Evolutionary conservation across 768 basidiomycete species (phyloP).

Genomic region (Leccinum sublutescens): DNA sequence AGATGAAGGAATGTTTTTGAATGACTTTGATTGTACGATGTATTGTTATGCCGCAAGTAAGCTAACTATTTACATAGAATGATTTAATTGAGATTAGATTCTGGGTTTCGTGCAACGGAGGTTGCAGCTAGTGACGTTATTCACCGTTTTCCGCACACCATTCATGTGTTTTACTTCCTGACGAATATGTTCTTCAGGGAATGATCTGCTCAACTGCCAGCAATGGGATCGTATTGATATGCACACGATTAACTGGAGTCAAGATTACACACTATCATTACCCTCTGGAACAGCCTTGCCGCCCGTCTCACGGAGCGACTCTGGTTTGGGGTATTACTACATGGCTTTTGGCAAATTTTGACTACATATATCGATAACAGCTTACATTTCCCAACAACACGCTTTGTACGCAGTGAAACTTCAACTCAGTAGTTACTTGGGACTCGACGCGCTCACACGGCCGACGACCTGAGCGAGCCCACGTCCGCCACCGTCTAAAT

Average conservation of each 20-base stretch:
- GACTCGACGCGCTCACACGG: too few species aligned
- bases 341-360: too few species aligned
- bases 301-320: slow-evolving; percentile 25
- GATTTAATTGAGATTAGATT: background rate
- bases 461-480: too few species aligned
- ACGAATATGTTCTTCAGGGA: background rate
- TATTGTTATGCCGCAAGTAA: too few species aligned
- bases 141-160: background rate
- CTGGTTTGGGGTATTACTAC: too few species aligned
- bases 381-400: too few species aligned
- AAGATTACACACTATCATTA: slow-evolving; percentile 4
- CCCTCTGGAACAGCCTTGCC: slow-evolving; percentile 48
- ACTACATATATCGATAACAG: too few species aligned
- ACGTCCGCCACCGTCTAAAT: background rate
- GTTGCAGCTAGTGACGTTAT: background rate
- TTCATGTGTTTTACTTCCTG: background rate
- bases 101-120: background rate
- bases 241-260: background rate
- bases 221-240: background rate
- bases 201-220: background rate
- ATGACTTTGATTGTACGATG: background rate
- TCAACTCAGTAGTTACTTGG: too few species aligned
- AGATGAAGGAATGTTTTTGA: background rate
- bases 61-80: background rate
- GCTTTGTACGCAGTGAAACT: too few species aligned